phyloP scores from a whole-genome alignment of 179 eudicot species.

The Beta macrorhiza region DNA sequence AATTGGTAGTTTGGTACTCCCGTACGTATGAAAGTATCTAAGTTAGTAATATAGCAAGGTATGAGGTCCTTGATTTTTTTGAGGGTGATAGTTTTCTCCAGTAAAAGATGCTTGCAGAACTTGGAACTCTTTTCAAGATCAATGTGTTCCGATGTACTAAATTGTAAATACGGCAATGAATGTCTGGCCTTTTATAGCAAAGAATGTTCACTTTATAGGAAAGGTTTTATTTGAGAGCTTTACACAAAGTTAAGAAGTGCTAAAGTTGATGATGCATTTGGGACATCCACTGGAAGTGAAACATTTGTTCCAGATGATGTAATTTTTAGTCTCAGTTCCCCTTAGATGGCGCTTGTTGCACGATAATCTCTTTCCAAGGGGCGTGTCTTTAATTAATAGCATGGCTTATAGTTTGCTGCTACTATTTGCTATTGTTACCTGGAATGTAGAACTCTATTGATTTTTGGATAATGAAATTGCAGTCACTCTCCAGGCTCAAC shows the following conservation, averaged over 20 bases:
- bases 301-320: background rate
- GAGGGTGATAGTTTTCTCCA: background rate
- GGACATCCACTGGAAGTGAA: background rate
- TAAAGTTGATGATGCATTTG: background rate
- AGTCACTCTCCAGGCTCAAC: constrained; percentile 93
- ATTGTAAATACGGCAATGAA: background rate
- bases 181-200: background rate
- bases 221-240: background rate
- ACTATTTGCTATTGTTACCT: background rate
- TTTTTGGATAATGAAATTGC: constrained; percentile 29
- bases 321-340: background rate
- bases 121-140: background rate
- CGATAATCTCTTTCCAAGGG: background rate
- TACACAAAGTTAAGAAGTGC: background rate
- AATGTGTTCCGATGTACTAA: background rate
- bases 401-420: background rate
- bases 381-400: background rate
- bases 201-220: background rate
- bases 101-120: too few relatives aligned
- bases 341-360: background rate
- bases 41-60: background rate
- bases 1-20: background rate
- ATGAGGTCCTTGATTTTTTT: background rate
- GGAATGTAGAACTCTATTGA: constrained; percentile 13
- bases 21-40: background rate